Base-by-base conservation (phyloP, 2,329 filamentous ascomycete genomes). In the Pochonia chlamydosporia region DNA sequence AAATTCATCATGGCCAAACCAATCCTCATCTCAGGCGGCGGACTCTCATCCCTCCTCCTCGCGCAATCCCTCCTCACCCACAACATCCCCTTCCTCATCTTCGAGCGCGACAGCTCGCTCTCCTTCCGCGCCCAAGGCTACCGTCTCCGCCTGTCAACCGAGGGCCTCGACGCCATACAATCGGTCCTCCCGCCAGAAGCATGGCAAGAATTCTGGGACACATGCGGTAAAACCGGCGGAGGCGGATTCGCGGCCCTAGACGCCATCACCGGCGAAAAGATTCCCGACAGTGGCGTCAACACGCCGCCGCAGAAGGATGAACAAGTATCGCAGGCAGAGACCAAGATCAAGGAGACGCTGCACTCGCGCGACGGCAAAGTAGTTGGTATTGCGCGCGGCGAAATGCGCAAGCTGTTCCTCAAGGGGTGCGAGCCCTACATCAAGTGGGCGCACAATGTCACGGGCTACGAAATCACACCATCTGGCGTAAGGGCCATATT, bases 121-220 rank as follows among this genome's bases (percentile, higher is more conserved):
- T 49, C 57, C 1, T 81, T 79, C 54, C 79, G 81, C 39, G 79
- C 75, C 0, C 81, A 85, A 57, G 81, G 81, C 0, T 84, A 85
- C 61, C 66, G 81, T 2, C 66, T 84, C 6, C 75, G 81, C 11
- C 69, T 84, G 3, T 82, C 78, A 0, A 44, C 60, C 0, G 70
- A 80, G 53, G 79, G 79, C 0, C 66, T 84, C 1, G 74, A 80
- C 54, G 78, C 81, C 20, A 79, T 85, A 46, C 79, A 85, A 53
- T 68, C 73, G 0, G 79, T 78, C 1, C 73, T 85, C 3, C 65
- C 71, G 8, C 62, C 71, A 0, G 61, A 69, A 3, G 58, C 54
- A 0, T 84, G 72, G 57, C 53, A 70, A 31, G 68, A 60, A n/a
- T 84, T 84, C 64, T 83, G 78, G 73, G 71, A 76, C 39, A 63